phyloP scores from a whole-genome alignment of 768 basidiomycete species.

The Macrolepiota albuminosa region DNA sequence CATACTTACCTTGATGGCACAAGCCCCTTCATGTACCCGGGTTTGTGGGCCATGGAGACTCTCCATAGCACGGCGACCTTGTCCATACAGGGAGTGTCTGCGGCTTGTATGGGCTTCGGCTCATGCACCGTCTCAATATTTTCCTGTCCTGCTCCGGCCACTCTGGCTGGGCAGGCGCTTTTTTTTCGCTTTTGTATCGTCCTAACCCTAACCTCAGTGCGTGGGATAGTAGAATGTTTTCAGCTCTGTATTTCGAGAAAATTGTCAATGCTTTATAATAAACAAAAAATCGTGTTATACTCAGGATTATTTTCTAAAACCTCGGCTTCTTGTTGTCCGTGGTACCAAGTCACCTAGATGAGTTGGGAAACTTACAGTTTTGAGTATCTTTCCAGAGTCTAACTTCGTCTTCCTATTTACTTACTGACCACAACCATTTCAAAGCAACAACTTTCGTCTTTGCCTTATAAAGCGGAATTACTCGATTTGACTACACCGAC shows the following conservation, averaged over 20 bases:
- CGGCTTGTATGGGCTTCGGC: constrained; percentile 57
- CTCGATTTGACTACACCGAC: not conserved
- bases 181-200: constrained; percentile 13
- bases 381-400: not conserved
- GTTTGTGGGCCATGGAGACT: constrained; percentile 52
- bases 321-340: too few relatives aligned
- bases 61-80: constrained; percentile 73
- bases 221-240: not conserved
- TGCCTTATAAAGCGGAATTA: not conserved
- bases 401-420: not conserved
- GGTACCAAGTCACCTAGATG: too few relatives aligned
- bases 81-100: constrained; percentile 55
- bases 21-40: constrained; percentile 49
- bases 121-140: constrained; percentile 66
- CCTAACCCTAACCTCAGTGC: not conserved
- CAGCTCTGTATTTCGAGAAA: too few relatives aligned
- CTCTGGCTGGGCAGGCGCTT: constrained; percentile 41
- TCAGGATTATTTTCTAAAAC: too few relatives aligned
- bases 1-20: constrained; percentile 70
- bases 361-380: not conserved
- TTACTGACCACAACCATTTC: not conserved
- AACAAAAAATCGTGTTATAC: too few relatives aligned
- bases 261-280: too few relatives aligned
- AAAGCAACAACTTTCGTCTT: not conserved
- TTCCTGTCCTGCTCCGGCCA: constrained; percentile 54